Base-by-base conservation (phyloP, 352 stramenopile genomes). In the Phytophthora idaei region DNA sequence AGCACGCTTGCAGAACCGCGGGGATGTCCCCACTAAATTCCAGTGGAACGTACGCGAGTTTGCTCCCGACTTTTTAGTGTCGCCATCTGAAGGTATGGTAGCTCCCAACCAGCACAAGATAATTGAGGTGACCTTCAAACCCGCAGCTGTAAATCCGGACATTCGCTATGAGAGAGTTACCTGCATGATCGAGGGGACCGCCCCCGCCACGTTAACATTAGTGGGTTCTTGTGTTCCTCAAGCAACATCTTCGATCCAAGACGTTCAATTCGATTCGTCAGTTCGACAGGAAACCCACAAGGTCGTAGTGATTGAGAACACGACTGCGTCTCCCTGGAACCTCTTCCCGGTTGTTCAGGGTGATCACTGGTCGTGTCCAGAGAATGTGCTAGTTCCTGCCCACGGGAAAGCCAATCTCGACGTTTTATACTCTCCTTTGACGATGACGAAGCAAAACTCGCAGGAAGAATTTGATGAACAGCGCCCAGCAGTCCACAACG, bases 121-220 rank as follows among this genome's bases (percentile, higher is more conserved):
- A 4, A 83, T 98, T 36, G 94, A 98, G 21, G 80, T 98, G 28
- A 92, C 87, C 5, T 98, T 98, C 67, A 90, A 91, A 49, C 94
- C 94, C 0, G 49, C 59, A 0, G 61, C 60, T 6, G 78, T 96
- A 9, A 86, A 96, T 50, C 73, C 89, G 17, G 94, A 98, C 61
- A 86, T 98, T 50, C 81, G 92, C n/a, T 87, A 92, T 59, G 87
- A 98, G 10, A 77, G 84, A 32, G 71, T 98, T 5, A 69, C 69
- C 8, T 92, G 91, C 52, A 56, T 74, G 4, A 74, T 98, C 5
- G 87, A 97, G 14, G 77, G 76, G 28, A 68, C 71, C 10, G 44
- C 77, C 3, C 79, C 88, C 3, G 67, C 96, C 8, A 67, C 68
- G 15, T 63, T 98, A 12, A 95, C 86, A 12, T 75, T 97, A 8